A percentile compares a stretch with the other conserved stretches of the same genome.
Evolutionary conservation across 164 flowering plant genomes (phyloP).

Genomic region (Vitis amurensis): DNA sequence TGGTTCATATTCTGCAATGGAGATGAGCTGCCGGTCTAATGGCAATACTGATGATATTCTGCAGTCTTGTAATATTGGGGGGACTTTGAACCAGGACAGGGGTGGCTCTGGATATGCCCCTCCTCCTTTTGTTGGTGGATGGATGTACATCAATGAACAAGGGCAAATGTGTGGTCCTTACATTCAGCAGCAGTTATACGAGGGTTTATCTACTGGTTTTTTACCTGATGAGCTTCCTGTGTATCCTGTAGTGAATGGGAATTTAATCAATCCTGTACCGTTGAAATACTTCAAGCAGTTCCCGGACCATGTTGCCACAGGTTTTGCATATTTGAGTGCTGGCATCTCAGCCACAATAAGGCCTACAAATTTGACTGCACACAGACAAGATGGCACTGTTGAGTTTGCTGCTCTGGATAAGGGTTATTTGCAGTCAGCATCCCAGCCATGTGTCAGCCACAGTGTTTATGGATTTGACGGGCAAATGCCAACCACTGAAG

Average conservation of each 20-base stretch:
- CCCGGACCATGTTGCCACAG: conserved; percentile 82
- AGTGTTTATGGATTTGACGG: conserved; percentile 10
- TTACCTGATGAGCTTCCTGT: conserved; percentile 88
- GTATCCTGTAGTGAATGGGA: conserved; percentile 78
- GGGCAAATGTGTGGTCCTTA: conserved; percentile 97
- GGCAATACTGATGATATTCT: conserved; percentile 26
- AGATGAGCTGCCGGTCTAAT: conserved; percentile 38
- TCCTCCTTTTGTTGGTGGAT: conserved; percentile 59
- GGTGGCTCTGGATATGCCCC: conserved; percentile 27
- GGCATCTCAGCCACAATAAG: conserved; percentile 14
- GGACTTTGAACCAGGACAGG: conserved; percentile 19
- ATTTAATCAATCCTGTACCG: conserved; percentile 61
- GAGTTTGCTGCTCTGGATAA: conserved; percentile 13
- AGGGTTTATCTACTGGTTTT: conserved; percentile 84
- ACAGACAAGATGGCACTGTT: conserved; percentile 14
- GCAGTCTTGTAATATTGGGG: conserved; percentile 22
- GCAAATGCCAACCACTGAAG: conserved; percentile 12
- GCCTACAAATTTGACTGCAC: conserved; percentile 10
- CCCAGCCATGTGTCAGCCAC: conserved; percentile 15
- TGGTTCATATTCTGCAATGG: conserved; percentile 32
- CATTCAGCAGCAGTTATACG: conserved; percentile 73
- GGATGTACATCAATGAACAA: conserved; percentile 87
- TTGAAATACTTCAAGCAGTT: conserved; percentile 76
- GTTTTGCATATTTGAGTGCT: conserved; percentile 50
- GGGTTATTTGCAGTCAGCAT: conserved; percentile 10